phyloP scores from a whole-genome alignment of 2,329 filamentous ascomycete genomes.

The Talaromyces amestolkiae region DNA sequence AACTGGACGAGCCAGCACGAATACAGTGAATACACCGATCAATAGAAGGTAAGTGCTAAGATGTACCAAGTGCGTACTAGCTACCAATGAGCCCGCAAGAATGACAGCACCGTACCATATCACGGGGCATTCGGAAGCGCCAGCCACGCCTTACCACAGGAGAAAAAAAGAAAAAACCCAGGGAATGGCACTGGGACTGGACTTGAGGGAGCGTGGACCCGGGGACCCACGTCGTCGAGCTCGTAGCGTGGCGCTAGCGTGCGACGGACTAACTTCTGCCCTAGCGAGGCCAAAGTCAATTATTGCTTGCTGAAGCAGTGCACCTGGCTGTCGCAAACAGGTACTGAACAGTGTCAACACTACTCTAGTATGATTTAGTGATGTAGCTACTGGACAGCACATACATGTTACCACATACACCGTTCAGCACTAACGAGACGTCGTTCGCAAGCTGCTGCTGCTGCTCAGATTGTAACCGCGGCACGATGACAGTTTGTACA shows the following conservation, averaged over 20 bases:
- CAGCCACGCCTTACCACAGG: constrained; percentile 5
- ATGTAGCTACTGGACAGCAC: not conserved
- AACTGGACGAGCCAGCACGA: not conserved
- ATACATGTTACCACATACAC: not conserved
- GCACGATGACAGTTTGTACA: not conserved
- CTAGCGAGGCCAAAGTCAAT: constrained; percentile 1
- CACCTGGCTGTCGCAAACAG: not conserved
- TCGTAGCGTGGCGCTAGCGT: constrained; percentile 2
- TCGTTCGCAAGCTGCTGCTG: not conserved
- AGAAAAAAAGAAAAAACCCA: not conserved
- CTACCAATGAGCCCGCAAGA: not conserved
- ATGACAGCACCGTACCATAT: not conserved
- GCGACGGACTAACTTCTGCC: constrained; percentile 1
- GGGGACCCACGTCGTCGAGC: not conserved
- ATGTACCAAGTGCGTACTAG: not conserved
- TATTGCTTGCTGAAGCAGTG: constrained; percentile 1
- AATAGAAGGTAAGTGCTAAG: not conserved
- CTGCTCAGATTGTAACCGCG: not conserved
- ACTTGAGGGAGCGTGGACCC: constrained; percentile 7
- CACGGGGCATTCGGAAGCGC: constrained; percentile 3
- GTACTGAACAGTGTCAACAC: too few relatives aligned
- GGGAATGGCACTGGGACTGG: constrained; percentile 7
- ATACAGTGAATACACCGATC: not conserved
- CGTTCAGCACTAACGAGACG: not conserved
- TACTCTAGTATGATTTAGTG: too few relatives aligned